Conservation (phyloP, 768 basidiomycete genomes). For the Myochromella boudieri region DNA sequence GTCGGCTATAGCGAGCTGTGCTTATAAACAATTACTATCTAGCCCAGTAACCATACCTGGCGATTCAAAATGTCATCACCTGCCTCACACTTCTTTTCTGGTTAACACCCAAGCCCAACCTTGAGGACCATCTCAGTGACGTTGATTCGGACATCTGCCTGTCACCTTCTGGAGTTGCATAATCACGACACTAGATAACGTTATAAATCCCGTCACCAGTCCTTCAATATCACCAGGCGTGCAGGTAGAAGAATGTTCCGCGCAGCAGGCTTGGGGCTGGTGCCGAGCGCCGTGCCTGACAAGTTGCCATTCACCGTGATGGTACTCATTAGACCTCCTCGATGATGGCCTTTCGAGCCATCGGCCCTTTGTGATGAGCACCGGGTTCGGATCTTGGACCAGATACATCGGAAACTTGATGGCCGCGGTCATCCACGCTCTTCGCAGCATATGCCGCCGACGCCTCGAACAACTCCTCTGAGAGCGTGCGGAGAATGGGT, state of each 20-base stretch:
- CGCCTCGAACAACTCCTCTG: constrained; percentile 37
- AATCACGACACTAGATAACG: too few relatives aligned
- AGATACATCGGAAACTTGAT: too few relatives aligned
- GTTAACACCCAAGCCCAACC: too few relatives aligned
- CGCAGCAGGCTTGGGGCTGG: too few relatives aligned
- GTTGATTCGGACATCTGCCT: too few relatives aligned
- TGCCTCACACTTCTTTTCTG: too few relatives aligned
- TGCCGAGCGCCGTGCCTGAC: too few relatives aligned
- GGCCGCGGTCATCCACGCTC: neutral
- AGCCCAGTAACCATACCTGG: neutral
- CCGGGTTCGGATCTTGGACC: neutral
- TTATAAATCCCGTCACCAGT: too few relatives aligned
- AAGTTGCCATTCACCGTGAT: neutral
- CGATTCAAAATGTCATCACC: neutral
- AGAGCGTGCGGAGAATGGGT: constrained; percentile 36
- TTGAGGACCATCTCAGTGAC: neutral
- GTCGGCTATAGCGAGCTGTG: too few relatives aligned
- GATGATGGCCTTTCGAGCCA: constrained; percentile 5
- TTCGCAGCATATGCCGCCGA: constrained; percentile 26
- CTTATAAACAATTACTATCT: neutral
- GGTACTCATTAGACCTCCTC: constrained; percentile 13
- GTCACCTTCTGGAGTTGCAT: too few relatives aligned
- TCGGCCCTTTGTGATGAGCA: neutral
- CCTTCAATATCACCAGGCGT: too few relatives aligned
- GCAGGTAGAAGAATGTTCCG: too few relatives aligned